A percentile compares a stretch with the other conserved stretches of the same genome.
phyloP scores from a whole-genome alignment of 441 rosid species.

The Kokia cookei region DNA sequence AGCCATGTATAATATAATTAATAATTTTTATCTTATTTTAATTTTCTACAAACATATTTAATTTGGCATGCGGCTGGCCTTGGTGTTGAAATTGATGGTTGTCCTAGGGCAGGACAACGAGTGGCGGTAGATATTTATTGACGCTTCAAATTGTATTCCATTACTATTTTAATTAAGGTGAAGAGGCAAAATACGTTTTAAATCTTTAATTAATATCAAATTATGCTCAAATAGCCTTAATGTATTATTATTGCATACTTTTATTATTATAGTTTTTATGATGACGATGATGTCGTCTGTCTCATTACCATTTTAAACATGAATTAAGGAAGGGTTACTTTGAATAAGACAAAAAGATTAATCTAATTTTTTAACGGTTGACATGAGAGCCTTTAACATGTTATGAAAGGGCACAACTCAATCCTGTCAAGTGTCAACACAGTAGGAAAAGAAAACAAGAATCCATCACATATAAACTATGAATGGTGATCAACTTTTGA shows the following conservation, averaged over 20 bases:
- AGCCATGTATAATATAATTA: background rate
- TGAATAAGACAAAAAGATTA: background rate
- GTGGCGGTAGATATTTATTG: background rate
- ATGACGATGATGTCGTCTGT: background rate
- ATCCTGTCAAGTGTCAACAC: background rate
- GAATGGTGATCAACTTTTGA: background rate
- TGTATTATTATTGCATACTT: too few relatives aligned
- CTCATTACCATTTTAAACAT: background rate
- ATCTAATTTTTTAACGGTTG: background rate
- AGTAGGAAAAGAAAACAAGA: background rate
- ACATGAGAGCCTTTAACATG: background rate
- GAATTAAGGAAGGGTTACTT: background rate
- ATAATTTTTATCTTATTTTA: background rate
- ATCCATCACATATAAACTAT: background rate
- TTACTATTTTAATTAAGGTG: background rate
- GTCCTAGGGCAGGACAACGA: background rate
- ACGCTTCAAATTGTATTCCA: background rate
- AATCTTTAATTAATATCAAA: too few relatives aligned
- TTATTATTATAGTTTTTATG: too few relatives aligned
- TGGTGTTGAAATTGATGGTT: conserved; percentile 1
- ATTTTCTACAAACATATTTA: background rate
- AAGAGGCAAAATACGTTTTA: too few relatives aligned
- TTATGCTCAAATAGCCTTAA: too few relatives aligned
- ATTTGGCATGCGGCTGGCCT: background rate
- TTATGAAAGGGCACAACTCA: background rate